A percentile compares a stretch with the other conserved stretches of the same genome.
Evolutionary conservation across 768 basidiomycete species (phyloP).

Genomic region (Kondoa malvinella): DNA sequence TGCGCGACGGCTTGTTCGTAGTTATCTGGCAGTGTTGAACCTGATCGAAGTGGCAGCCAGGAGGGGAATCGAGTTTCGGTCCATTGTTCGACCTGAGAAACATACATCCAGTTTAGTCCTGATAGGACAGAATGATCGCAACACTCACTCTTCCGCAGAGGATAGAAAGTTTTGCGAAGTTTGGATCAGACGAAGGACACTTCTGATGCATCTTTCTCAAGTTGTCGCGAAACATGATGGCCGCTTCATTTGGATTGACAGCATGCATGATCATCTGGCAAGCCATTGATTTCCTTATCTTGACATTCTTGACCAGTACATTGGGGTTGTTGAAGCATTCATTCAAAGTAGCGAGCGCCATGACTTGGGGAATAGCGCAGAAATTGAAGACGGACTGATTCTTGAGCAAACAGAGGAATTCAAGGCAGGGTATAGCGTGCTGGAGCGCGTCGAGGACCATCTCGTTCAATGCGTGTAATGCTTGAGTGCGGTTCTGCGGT

Average conservation of each 20-base stretch:
- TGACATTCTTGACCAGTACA: conserved; percentile 74
- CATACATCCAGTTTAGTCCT: neutral
- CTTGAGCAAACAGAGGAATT: conserved; percentile 69
- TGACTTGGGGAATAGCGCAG: conserved; percentile 79
- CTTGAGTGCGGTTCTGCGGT: conserved; percentile 45
- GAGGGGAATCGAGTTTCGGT: conserved; percentile 83
- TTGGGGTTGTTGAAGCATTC: conserved; percentile 81
- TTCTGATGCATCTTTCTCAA: conserved; percentile 67
- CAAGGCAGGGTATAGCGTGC: conserved; percentile 68
- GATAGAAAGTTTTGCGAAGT: conserved; percentile 62
- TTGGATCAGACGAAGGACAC: conserved; percentile 63
- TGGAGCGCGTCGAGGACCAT: conserved; percentile 77
- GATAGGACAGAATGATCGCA: conserved; percentile 3
- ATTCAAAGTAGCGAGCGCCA: conserved; percentile 88
- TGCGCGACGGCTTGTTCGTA: conserved; percentile 8
- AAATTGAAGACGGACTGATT: conserved; percentile 92
- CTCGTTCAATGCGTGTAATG: conserved; percentile 63
- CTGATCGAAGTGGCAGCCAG: conserved; percentile 41
- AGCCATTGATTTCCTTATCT: conserved; percentile 84
- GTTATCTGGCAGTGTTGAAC: neutral
- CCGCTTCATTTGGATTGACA: conserved; percentile 80
- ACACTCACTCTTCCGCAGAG: conserved; percentile 59
- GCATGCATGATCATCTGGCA: conserved; percentile 72
- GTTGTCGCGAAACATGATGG: conserved; percentile 68
- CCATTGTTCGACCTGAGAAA: conserved; percentile 72